A percentile compares a stretch with the other conserved stretches of the same genome.
These are phyloP conservation scores for Pleurotus eryngii DNA, from an alignment of 768 basidiomycete genomes.

Conservation along the genomic window DNA sequence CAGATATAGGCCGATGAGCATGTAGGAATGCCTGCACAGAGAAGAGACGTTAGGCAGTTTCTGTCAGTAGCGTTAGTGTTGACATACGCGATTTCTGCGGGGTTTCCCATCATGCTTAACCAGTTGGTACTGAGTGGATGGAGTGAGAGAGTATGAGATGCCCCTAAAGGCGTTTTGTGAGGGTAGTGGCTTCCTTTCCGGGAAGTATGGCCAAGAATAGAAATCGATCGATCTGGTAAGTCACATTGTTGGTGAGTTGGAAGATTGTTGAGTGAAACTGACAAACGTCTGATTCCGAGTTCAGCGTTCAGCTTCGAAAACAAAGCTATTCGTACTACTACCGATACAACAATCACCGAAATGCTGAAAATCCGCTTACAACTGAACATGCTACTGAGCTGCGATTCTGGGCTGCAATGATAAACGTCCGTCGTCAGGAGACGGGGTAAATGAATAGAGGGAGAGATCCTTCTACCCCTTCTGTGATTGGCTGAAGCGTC, in stretches of 20 bases:
- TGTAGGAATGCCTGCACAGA: constrained; percentile 40
- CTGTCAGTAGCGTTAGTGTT: neutral
- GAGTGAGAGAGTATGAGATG: too few species aligned
- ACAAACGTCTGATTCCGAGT: too few species aligned
- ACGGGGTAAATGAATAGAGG: constrained; percentile 8
- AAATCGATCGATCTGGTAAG: too few species aligned
- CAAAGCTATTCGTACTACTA: too few species aligned
- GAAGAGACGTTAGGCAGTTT: neutral
- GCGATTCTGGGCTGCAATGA: neutral
- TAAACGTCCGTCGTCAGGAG: neutral
- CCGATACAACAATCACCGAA: too few species aligned
- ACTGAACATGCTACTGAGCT: neutral
- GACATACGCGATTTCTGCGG: constrained; percentile 34
- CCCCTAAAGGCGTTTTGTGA: too few species aligned
- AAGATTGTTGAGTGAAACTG: too few species aligned
- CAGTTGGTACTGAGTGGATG: too few species aligned
- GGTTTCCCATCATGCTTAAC: constrained; percentile 4
- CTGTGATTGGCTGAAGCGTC: constrained; percentile 32
- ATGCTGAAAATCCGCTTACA: neutral
- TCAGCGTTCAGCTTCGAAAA: too few species aligned
- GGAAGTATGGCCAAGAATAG: too few species aligned
- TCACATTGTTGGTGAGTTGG: too few species aligned
- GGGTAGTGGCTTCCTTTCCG: too few species aligned
- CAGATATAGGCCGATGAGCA: constrained; percentile 45
- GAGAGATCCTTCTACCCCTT: constrained; percentile 19